Percentiles rank a stretch among this genome's conserved stretches.
phyloP scores from a whole-genome alignment of 208 protist species.

The Angomonas deanei region DNA sequence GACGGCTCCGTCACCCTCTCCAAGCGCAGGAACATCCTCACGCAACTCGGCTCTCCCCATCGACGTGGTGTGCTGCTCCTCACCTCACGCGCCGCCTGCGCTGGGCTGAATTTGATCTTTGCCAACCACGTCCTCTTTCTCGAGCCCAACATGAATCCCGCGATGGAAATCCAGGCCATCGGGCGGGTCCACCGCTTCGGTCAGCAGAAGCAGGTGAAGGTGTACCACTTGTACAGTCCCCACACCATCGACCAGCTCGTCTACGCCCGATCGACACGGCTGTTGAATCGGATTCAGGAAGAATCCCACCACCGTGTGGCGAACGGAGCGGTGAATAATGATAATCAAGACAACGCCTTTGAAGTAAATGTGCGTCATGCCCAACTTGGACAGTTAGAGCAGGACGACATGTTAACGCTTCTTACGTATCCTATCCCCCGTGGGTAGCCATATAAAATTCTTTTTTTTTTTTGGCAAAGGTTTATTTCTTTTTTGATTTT shows the following conservation, averaged over 20 bases:
- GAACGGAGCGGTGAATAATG: no score
- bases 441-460: no score
- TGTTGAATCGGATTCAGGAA: conserved; percentile 14
- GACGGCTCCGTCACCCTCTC: conserved; percentile 26
- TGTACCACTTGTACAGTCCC: conserved; percentile 37
- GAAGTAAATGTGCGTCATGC: no score
- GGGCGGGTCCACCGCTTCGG: conserved; percentile 88
- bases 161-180: conserved; percentile 68
- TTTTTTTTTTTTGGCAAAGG: no score
- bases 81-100: conserved; percentile 43
- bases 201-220: conserved; percentile 55
- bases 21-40: conserved; percentile 33
- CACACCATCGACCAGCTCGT: conserved; percentile 50
- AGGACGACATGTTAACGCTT: no score
- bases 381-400: no score
- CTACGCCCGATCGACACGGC: conserved; percentile 22
- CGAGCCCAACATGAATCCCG: conserved; percentile 66
- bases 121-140: conserved; percentile 74
- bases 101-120: conserved; percentile 67
- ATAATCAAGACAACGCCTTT: no score
- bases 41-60: conserved; percentile 10
- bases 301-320: no score
- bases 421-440: no score
- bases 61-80: conserved; percentile 38
- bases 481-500: no score